Evolutionary conservation across 139 green algal genomes (phyloP).

Genomic region (Prasinococcaceae sp.): DNA sequence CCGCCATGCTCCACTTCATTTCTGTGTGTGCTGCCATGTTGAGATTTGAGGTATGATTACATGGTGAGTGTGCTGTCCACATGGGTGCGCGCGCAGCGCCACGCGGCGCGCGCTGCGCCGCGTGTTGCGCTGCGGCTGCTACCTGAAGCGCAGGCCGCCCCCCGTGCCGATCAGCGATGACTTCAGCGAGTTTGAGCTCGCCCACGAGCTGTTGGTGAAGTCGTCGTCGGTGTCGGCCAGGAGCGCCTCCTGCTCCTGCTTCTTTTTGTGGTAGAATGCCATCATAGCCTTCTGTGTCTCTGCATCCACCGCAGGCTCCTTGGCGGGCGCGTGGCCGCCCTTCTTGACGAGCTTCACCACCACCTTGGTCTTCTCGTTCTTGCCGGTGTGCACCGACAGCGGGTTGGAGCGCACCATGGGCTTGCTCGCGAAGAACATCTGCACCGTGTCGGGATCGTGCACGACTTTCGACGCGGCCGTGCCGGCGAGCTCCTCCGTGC

Average conservation of each 20-base stretch:
- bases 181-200: conserved; percentile 50
- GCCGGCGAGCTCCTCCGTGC: conserved; percentile 41
- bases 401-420: conserved; percentile 52
- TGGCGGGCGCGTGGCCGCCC: conserved; percentile 39
- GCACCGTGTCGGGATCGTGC: conserved; percentile 34
- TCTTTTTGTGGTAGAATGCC: conserved; percentile 69
- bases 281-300: conserved; percentile 78
- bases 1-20: too few relatives aligned
- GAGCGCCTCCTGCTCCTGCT: conserved; percentile 66
- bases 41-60: too few relatives aligned
- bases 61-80: too few relatives aligned
- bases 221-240: conserved; percentile 56
- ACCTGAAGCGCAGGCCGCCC: too few relatives aligned
- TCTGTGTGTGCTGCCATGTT: too few relatives aligned
- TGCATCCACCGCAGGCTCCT: conserved; percentile 43
- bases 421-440: conserved; percentile 70
- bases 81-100: too few relatives aligned
- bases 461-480: conserved; percentile 33
- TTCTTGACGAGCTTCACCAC: conserved; percentile 60
- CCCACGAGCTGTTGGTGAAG: conserved; percentile 49
- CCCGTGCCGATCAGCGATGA: too few relatives aligned
- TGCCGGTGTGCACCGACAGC: conserved; percentile 50
- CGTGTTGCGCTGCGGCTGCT: too few relatives aligned
- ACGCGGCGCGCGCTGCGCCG: too few relatives aligned
- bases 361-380: conserved; percentile 60